Percentiles rank a stretch among this genome's conserved stretches.
phyloP scores from a whole-genome alignment of 2,329 filamentous ascomycete genomes.

The Zasmidium citrigriseum region DNA sequence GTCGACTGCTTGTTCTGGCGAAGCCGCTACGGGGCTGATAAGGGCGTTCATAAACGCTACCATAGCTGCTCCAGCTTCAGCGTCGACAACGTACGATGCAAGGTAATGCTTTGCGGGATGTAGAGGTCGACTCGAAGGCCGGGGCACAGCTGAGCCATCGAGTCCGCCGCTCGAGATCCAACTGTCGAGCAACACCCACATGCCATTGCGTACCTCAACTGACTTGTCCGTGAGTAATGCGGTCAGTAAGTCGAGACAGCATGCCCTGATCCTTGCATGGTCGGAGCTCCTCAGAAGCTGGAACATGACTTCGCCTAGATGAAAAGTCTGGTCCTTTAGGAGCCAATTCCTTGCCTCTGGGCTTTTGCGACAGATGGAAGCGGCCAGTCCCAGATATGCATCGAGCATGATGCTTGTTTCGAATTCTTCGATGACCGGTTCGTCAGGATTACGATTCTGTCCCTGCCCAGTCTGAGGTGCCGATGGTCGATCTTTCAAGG shows the following conservation, averaged over 20 bases:
- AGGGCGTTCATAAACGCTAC: slow-evolving; percentile 74
- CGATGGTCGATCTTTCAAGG: slow-evolving; percentile 71
- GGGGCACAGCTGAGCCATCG: slow-evolving; percentile 17
- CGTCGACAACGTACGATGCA: slow-evolving; percentile 29
- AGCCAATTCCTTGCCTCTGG: slow-evolving; percentile 72
- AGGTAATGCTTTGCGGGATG: slow-evolving; percentile 33
- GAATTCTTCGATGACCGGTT: slow-evolving; percentile 67
- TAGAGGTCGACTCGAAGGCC: slow-evolving; percentile 16
- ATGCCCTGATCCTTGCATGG: slow-evolving; percentile 75
- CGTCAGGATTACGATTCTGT: slow-evolving; percentile 29
- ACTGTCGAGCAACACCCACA: slow-evolving; percentile 80
- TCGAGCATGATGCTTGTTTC: slow-evolving; percentile 97
- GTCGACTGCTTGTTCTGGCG: slow-evolving; percentile 65
- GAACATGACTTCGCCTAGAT: slow-evolving; percentile 72
- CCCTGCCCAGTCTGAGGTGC: slow-evolving; percentile 58
- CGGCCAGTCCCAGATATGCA: slow-evolving; percentile 84
- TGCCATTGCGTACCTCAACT: slow-evolving; percentile 63
- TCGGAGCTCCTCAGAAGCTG: slow-evolving; percentile 77
- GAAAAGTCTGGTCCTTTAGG: slow-evolving; percentile 64
- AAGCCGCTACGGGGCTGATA: slow-evolving; percentile 64
- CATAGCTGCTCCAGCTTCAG: slow-evolving; percentile 66
- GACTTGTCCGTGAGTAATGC: slow-evolving; percentile 76
- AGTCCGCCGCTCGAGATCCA: slow-evolving; percentile 66
- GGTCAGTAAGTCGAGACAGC: slow-evolving; percentile 76
- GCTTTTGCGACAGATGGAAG: slow-evolving; percentile 77